Evolutionary conservation across 2,329 filamentous ascomycete genomes (phyloP), one percentile per base, ranked within the genome.

Genomic region (Diaporthe citriasiana): DNA sequence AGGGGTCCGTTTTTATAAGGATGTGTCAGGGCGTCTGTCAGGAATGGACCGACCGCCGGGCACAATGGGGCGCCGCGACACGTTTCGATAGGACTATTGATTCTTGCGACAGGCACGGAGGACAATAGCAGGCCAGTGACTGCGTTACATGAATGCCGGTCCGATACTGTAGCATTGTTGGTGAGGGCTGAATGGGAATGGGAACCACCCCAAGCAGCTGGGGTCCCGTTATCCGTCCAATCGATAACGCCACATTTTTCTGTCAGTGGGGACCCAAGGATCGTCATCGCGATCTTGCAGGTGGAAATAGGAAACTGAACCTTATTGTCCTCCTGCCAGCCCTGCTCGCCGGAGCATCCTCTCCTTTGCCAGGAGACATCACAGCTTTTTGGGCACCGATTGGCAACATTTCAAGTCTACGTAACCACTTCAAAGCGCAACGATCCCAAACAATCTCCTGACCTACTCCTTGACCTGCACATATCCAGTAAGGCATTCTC

Each of bases 241-340:
- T 71, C 70, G 70, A 71, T 71, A 71, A 42, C 15, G 30, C 45
- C 56, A 68, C 38, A 38, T 53, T 51, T 68, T 68, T 40, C 63
- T 25, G 33, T 33, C 33, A 7, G 63, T 68, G 63, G 63, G 63
- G 33, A 25, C 63, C 47, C 33, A 68, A 27, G 60, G 70, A 71
- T 65, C 65, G 73, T 45, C 71, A 75, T 75, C 71, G 71, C 68
- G 66, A 73, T 71, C 66, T 30, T 42, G 27, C 66, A 27, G 33
- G 71, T 70, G 50, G 51, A 73, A 71, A 47, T 72, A 73, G 45
- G n/a, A 47, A 50, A 47, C 40, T 2, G 53, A 57, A 70, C 40
- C 53, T 70, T 70, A 51, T 70, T 22, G 35, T 50, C 22, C 33
- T 25, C 38, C 38, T 50, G 38, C 35, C 22, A 57, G 38, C 47